These are phyloP conservation scores for Diaporthe destruens DNA, from an alignment of 2,329 filamentous ascomycete species.

Conservation along the genomic window DNA sequence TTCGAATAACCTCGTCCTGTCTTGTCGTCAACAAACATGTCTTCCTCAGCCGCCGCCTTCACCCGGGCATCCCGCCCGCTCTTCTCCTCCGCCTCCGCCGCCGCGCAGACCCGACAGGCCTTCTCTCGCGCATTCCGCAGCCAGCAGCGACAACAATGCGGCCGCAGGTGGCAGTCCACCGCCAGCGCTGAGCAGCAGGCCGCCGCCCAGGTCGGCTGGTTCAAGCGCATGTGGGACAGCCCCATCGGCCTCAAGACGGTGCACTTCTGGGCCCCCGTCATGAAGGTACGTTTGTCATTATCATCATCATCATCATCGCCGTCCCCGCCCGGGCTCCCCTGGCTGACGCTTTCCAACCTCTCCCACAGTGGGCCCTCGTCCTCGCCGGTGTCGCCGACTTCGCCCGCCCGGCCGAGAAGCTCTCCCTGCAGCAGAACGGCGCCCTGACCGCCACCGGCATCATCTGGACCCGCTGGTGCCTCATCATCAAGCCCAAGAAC, in stretches of 20 bases:
- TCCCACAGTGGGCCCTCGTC: constrained; percentile 84
- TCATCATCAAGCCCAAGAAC: constrained; percentile 96
- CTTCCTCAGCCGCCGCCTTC: constrained; percentile 58
- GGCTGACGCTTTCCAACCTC: constrained; percentile 54
- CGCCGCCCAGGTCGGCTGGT: constrained; percentile 61
- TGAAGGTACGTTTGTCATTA: constrained; percentile 81
- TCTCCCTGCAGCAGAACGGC: constrained; percentile 91
- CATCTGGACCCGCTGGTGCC: constrained; percentile 99
- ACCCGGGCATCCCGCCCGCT: constrained; percentile 68
- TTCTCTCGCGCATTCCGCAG: constrained; percentile 55
- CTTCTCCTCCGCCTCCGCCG: constrained; percentile 67
- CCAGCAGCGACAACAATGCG: constrained; percentile 53
- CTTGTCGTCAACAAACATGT: constrained; percentile 39
- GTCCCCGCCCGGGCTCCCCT: neutral
- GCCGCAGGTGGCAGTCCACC: constrained; percentile 80
- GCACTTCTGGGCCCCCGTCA: constrained; percentile 98
- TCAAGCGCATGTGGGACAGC: constrained; percentile 87
- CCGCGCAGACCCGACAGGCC: constrained; percentile 66
- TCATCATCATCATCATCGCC: too few species aligned
- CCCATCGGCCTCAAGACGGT: constrained; percentile 90
- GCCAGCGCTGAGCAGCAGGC: constrained; percentile 55
- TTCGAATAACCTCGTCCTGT: neutral
- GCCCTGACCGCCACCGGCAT: constrained; percentile 90
- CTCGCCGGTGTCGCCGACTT: constrained; percentile 94
- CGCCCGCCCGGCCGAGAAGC: constrained; percentile 88